phyloP scores from a whole-genome alignment of 1,284 basidiomycete genomes.

The Cryptococcus wingfieldii region DNA sequence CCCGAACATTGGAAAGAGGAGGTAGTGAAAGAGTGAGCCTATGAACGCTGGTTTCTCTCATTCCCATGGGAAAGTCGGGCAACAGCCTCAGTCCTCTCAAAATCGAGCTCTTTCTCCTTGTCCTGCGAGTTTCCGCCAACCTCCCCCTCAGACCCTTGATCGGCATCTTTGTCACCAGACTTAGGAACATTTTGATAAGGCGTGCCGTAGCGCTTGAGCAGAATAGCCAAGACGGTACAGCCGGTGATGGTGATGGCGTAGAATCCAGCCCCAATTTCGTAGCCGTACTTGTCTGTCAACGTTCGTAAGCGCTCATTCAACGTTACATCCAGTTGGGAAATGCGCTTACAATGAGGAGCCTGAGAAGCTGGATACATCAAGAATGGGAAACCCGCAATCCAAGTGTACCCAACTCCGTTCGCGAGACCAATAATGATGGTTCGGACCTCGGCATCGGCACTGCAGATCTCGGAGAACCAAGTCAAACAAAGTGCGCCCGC shows the following conservation, averaged over 20 bases:
- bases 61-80: no score
- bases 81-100: no score
- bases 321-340: no score
- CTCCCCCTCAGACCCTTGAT: no score
- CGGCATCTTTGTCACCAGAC: background rate
- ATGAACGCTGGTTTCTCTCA: no score
- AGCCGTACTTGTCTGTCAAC: slow-evolving; percentile 8
- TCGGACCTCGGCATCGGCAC: slow-evolving; percentile 7
- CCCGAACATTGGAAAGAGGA: no score
- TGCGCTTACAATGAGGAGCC: slow-evolving; percentile 6
- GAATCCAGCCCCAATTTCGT: slow-evolving; percentile 7
- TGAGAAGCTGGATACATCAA: slow-evolving; percentile 8
- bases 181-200: slow-evolving; percentile 6
- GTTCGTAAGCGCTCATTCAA: background rate
- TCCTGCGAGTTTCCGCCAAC: no score
- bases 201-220: background rate
- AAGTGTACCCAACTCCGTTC: slow-evolving; percentile 3
- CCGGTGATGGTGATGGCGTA: slow-evolving; percentile 4
- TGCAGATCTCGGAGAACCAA: slow-evolving; percentile 8
- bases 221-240: background rate
- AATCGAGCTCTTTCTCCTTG: no score
- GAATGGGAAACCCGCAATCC: slow-evolving; percentile 5
- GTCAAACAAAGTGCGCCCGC: slow-evolving; percentile 2
- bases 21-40: no score
- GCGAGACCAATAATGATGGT: slow-evolving; percentile 8